phyloP scores from a whole-genome alignment of 164 flowering plant genomes.

The Chloranthus sessilifolius region DNA sequence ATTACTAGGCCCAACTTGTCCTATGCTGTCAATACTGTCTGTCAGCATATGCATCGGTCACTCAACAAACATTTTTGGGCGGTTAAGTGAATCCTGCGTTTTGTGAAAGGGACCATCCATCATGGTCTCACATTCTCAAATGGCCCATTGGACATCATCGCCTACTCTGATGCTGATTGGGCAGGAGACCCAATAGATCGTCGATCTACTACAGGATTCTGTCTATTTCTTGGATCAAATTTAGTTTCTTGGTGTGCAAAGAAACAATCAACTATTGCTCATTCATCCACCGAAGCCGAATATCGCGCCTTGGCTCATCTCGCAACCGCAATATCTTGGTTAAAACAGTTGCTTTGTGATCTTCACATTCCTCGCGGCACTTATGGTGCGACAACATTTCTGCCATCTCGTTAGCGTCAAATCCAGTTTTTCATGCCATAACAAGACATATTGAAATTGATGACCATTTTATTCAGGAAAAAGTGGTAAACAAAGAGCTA shows the following conservation, averaged over 20 bases:
- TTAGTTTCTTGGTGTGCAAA: too few species aligned
- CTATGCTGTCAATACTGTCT: neutral
- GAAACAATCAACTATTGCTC: neutral
- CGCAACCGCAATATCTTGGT: neutral
- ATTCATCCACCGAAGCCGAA: neutral
- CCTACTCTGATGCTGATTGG: too few species aligned
- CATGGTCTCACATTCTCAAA: neutral
- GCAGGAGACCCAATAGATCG: too few species aligned
- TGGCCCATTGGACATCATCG: too few species aligned
- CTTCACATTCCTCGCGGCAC: neutral
- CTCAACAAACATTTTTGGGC: neutral
- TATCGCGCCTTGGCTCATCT: neutral
- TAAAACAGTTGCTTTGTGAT: neutral
- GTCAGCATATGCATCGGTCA: neutral
- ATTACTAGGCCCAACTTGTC: neutral
- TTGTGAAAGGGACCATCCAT: neutral
- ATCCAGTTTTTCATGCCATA: neutral
- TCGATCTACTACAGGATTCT: too few species aligned
- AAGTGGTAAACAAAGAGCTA: too few species aligned
- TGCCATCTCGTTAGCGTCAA: neutral
- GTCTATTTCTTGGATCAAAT: too few species aligned
- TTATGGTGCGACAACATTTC: neutral
- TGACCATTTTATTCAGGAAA: too few species aligned
- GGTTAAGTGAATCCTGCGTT: neutral
- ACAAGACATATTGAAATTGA: neutral